These are phyloP conservation scores for Ascobolus immersus DNA, from an alignment of 495 filamentous ascomycete species.

Conservation along the genomic window DNA sequence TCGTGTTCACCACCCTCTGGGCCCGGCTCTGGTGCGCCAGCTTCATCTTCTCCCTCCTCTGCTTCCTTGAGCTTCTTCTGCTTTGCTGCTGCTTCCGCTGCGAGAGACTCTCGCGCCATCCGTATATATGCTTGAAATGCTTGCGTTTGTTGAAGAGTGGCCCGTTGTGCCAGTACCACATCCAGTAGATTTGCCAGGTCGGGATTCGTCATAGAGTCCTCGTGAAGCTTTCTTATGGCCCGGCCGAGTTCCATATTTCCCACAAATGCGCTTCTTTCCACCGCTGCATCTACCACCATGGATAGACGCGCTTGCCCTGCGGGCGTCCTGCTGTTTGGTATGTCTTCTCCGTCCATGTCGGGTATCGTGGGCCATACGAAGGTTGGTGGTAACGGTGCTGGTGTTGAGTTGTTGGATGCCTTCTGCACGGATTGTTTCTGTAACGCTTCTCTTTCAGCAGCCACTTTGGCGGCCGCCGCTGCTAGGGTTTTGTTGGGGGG, in stretches of 20 bases:
- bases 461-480: not conserved
- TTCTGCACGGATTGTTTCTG: constrained; percentile 7
- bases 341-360: not conserved
- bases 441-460: constrained; percentile 7
- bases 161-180: constrained; percentile 19
- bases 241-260: constrained; percentile 18
- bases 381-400: not conserved
- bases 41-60: not conserved
- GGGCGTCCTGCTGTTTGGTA: constrained; percentile 17
- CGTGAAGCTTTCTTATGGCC: constrained; percentile 20
- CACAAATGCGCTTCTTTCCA: constrained; percentile 17
- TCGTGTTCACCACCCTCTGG: no score
- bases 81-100: not conserved
- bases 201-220: constrained; percentile 18
- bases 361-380: not conserved
- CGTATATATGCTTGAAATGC: constrained; percentile 20
- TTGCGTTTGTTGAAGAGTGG: constrained; percentile 18
- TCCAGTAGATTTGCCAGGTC: constrained; percentile 19
- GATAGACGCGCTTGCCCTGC: constrained; percentile 16
- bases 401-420: constrained; percentile 10
- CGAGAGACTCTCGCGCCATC: constrained; percentile 15
- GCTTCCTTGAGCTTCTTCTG: not conserved
- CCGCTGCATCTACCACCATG: constrained; percentile 19
- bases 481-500: no score
- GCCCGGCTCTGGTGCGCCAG: no score